Conservation (phyloP, 805 yeast species). For the Sugiyamaella smithiae region DNA sequence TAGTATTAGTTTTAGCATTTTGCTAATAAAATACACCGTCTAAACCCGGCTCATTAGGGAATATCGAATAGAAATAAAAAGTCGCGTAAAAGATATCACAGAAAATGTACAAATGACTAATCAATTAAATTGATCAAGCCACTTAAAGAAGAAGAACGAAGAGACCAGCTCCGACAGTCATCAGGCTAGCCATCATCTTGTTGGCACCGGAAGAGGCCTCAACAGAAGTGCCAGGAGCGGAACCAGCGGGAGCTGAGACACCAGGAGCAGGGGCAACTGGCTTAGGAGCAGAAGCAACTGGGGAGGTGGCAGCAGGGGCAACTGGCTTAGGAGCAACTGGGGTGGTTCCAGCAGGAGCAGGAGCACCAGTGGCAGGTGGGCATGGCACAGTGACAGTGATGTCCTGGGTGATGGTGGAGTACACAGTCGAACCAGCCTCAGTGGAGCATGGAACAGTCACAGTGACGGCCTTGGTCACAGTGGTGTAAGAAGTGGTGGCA, state of each 20-base stretch:
- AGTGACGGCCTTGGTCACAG: constrained; percentile 1
- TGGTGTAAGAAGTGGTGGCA: neutral
- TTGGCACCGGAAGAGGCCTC: neutral
- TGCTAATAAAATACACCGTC: neutral
- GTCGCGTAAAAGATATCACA: neutral
- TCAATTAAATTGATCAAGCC: neutral
- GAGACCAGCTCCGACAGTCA: neutral
- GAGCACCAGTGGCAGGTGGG: neutral
- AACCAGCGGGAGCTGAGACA: neutral
- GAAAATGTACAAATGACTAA: neutral
- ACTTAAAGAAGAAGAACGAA: neutral
- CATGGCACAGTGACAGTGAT: constrained; percentile 5
- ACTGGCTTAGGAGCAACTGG: neutral
- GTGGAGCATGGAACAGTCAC: constrained; percentile 7
- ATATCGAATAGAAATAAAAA: constrained; percentile 2
- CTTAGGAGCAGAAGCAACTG: neutral
- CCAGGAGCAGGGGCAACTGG: neutral
- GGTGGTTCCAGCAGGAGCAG: neutral
- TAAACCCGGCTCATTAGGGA: constrained; percentile 2
- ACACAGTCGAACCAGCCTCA: neutral
- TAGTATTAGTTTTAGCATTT: no score
- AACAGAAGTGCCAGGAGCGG: neutral
- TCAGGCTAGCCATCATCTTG: neutral
- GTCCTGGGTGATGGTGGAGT: constrained; percentile 6
- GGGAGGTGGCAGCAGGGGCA: neutral